phyloP scores from a whole-genome alignment of 139 green algal species.

The Chlamydomonas urium region DNA sequence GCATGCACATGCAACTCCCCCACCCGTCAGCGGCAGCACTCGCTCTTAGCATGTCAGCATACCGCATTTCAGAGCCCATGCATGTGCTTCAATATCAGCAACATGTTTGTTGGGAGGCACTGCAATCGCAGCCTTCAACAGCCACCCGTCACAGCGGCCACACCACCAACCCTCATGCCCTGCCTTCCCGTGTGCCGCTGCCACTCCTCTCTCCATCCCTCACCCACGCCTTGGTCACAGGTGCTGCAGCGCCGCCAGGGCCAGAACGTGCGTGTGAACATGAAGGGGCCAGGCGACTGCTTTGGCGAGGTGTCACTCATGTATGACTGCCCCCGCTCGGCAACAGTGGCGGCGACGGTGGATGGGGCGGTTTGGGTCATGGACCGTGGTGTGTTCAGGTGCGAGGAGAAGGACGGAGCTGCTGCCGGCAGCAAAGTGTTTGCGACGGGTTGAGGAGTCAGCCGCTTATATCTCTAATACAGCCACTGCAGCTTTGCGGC shows the following conservation, averaged over 20 bases:
- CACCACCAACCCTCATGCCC: background rate
- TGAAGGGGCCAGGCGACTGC: conserved; percentile 79
- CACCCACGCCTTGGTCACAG: conserved; percentile 40
- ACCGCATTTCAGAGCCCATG: no score
- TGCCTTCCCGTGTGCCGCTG: no score
- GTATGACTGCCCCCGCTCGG: conserved; percentile 77
- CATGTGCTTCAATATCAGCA: no score
- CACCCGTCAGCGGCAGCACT: no score
- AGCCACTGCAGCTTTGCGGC: background rate
- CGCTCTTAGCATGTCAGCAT: no score
- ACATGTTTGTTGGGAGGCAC: conserved; percentile 57
- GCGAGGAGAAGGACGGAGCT: no score
- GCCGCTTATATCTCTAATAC: background rate
- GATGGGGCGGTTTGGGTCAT: conserved; percentile 87
- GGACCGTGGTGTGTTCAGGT: conserved; percentile 75
- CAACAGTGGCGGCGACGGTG: conserved; percentile 85
- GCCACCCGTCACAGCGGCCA: background rate
- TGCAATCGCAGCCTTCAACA: background rate
- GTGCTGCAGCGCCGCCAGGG: conserved; percentile 77
- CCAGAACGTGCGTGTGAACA: conserved; percentile 85
- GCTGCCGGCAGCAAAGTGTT: no score
- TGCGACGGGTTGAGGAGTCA: background rate
- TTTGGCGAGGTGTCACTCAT: conserved; percentile 92
- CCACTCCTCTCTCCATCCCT: background rate
- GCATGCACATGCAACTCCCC: no score